Percentiles rank a stretch among this genome's conserved stretches.
Conservation (phyloP, 2,329 filamentous ascomycete species). For the Fusarium drepaniforme region DNA sequence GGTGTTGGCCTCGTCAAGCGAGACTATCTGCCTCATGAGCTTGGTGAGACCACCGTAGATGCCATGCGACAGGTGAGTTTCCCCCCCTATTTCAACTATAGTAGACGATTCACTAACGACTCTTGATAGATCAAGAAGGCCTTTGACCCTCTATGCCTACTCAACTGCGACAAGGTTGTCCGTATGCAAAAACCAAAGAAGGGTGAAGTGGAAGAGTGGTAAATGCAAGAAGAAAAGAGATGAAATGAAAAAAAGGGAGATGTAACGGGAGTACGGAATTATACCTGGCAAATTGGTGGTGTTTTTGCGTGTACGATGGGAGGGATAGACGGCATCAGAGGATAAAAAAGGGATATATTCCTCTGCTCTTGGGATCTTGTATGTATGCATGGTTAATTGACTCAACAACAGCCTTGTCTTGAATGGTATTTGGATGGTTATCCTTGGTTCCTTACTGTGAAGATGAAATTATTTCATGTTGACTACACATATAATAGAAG, state of each 20-base stretch:
- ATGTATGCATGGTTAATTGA: conserved; percentile 20
- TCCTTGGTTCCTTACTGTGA: background rate
- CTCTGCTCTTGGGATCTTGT: conserved; percentile 16
- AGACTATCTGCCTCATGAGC: conserved; percentile 84
- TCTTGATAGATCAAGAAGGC: conserved; percentile 78
- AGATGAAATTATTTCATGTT: background rate
- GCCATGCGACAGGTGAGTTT: conserved; percentile 80
- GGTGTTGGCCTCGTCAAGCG: conserved; percentile 87
- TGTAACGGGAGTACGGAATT: background rate
- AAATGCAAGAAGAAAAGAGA: conserved; percentile 8
- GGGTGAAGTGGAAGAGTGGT: conserved; percentile 61
- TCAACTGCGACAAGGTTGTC: conserved; percentile 78
- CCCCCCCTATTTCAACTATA: background rate
- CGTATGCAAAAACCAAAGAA: conserved; percentile 64
- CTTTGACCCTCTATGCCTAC: conserved; percentile 79
- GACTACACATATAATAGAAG: background rate
- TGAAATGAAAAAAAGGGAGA: background rate
- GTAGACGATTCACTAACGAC: background rate
- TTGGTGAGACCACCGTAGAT: conserved; percentile 81
- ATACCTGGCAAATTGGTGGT: conserved; percentile 25
- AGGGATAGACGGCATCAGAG: conserved; percentile 22
- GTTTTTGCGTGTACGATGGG: conserved; percentile 34
- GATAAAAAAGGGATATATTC: background rate
- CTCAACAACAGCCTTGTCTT: background rate
- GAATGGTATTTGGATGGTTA: background rate